Conservation (phyloP, 139 green algal genomes). For the Tetradesmus lagerheimii region DNA sequence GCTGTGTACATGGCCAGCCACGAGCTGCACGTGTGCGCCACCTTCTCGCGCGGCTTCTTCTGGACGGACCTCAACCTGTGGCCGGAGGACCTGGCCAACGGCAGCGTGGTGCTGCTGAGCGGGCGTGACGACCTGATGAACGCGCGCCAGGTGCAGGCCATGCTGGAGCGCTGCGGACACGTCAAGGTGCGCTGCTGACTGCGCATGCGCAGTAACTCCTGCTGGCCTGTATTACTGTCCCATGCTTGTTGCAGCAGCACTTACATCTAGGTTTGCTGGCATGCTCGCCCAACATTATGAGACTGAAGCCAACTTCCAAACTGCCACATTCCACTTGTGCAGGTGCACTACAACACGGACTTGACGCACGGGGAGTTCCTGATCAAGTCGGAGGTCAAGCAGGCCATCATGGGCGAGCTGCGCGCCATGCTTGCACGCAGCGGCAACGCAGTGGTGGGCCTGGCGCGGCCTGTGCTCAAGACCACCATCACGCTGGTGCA, state of each 20-base stretch:
- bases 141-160: slow-evolving; percentile 34
- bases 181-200: slow-evolving; percentile 22
- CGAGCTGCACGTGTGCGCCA: slow-evolving; percentile 41
- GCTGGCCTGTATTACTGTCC: too few relatives aligned
- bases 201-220: neutral
- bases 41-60: slow-evolving; percentile 46
- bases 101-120: slow-evolving; percentile 47
- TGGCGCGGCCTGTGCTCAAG: slow-evolving; percentile 37
- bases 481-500: slow-evolving; percentile 34
- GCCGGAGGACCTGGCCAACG: slow-evolving; percentile 45
- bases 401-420: slow-evolving; percentile 40
- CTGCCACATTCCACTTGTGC: neutral
- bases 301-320: too few relatives aligned
- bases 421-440: slow-evolving; percentile 40
- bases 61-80: slow-evolving; percentile 52
- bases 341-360: slow-evolving; percentile 49
- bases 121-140: slow-evolving; percentile 49
- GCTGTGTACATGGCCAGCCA: slow-evolving; percentile 34
- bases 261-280: too few relatives aligned
- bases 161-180: slow-evolving; percentile 31
- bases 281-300: too few relatives aligned
- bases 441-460: slow-evolving; percentile 24
- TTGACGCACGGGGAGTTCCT: slow-evolving; percentile 48
- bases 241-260: neutral
- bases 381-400: slow-evolving; percentile 41